Conservation (phyloP, 176 grass and related monocot species). For the Avena eriantha region DNA sequence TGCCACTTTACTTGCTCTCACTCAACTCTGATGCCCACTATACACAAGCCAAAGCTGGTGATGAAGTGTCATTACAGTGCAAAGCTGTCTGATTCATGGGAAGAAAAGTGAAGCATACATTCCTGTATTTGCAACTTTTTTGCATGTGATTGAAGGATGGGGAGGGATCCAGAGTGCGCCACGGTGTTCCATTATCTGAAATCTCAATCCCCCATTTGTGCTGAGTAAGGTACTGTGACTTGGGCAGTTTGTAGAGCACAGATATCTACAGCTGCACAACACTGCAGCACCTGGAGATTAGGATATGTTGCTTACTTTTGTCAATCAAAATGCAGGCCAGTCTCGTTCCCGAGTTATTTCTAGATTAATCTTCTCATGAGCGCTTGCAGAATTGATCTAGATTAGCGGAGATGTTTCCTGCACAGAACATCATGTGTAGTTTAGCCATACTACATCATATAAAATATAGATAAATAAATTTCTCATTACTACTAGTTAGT, state of each 20-base stretch:
- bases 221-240: neutral
- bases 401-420: neutral
- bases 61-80: constrained; percentile 36
- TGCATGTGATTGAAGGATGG: constrained; percentile 25
- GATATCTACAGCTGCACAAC: neutral
- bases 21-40: constrained; percentile 32
- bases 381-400: too few species aligned
- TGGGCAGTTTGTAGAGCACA: neutral
- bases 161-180: constrained; percentile 10
- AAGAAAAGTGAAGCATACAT: constrained; percentile 40
- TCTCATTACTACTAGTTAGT: neutral
- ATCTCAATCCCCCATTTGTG: constrained; percentile 34
- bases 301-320: constrained; percentile 24
- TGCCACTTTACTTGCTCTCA: constrained; percentile 34
- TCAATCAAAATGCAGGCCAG: neutral
- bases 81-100: constrained; percentile 49
- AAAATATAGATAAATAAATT: neutral
- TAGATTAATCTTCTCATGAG: constrained; percentile 14
- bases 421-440: neutral
- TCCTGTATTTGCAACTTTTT: constrained; percentile 32
- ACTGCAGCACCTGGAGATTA: constrained; percentile 40
- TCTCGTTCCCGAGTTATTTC: constrained; percentile 22
- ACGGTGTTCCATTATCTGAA: constrained; percentile 34
- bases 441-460: neutral
- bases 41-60: constrained; percentile 27